Conservation (phyloP, 2,329 filamentous ascomycete genomes). For the Neofusicoccum laricinum region DNA sequence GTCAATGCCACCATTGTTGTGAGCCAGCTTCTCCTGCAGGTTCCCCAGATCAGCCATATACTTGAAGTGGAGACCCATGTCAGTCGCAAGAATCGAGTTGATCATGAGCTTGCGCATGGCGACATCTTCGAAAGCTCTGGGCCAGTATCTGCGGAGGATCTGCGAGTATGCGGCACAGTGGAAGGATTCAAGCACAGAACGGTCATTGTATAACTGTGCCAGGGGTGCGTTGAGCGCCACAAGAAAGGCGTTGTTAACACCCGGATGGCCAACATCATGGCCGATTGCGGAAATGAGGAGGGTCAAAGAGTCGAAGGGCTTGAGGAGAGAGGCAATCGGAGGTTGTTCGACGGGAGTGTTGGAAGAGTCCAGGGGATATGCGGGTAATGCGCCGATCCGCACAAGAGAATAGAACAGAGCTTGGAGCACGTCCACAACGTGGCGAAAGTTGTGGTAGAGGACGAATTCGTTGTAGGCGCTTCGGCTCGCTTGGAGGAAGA, state of each 20-base stretch:
- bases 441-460: constrained; percentile 96
- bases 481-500: constrained; percentile 83
- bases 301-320: constrained; percentile 83
- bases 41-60: constrained; percentile 90
- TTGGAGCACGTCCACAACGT: constrained; percentile 93
- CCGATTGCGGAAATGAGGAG: constrained; percentile 94
- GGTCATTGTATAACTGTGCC: constrained; percentile 94
- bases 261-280: constrained; percentile 94
- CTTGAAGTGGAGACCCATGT: constrained; percentile 96
- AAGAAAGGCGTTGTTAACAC: constrained; percentile 96
- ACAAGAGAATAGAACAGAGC: constrained; percentile 89
- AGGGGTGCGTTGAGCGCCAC: constrained; percentile 88
- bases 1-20: constrained; percentile 61
- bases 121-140: constrained; percentile 71
- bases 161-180: constrained; percentile 97
- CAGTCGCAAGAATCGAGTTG: constrained; percentile 93
- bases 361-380: constrained; percentile 51
- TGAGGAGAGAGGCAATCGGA: constrained; percentile 71
- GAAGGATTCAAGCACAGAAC: constrained; percentile 93
- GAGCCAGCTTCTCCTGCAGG: constrained; percentile 72
- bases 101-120: constrained; percentile 90
- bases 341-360: constrained; percentile 35
- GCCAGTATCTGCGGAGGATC: constrained; percentile 91
- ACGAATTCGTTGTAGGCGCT: constrained; percentile 96
- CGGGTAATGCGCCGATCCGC: constrained; percentile 70